phyloP scores from a whole-genome alignment of 169 alveolate species.

The Plasmodium vivax region DNA sequence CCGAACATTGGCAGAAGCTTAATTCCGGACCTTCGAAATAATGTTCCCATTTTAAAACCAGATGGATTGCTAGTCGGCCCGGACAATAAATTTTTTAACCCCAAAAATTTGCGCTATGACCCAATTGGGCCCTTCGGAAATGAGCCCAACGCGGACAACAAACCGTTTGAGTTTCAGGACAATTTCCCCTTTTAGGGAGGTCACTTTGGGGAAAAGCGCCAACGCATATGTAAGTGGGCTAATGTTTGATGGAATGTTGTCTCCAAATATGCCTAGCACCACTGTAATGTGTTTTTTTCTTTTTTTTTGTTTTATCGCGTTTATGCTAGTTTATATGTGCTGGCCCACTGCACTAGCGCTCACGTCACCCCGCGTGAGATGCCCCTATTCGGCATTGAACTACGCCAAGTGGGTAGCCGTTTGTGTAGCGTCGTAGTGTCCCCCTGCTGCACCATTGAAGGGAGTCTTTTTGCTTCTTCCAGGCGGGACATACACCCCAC shows the following conservation, averaged over 20 bases:
- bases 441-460: neutral
- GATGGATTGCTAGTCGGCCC: constrained; percentile 86
- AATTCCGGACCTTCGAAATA: constrained; percentile 11
- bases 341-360: neutral
- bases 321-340: neutral
- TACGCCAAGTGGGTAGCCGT: neutral
- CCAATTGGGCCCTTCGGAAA: constrained; percentile 85
- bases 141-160: constrained; percentile 83
- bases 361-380: neutral
- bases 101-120: constrained; percentile 77
- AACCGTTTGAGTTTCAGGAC: constrained; percentile 51
- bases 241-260: neutral
- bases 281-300: neutral
- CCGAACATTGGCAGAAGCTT: constrained; percentile 1
- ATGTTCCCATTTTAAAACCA: constrained; percentile 74
- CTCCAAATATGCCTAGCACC: neutral
- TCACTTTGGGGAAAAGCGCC: neutral
- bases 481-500: neutral
- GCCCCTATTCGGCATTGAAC: neutral
- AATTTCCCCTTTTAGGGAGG: constrained; percentile 50
- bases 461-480: constrained; percentile 2
- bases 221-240: neutral
- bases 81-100: constrained; percentile 80
- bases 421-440: neutral
- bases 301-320: neutral